phyloP scores from a whole-genome alignment of 495 filamentous ascomycete genomes.

The Aspergillus nanangensis region DNA sequence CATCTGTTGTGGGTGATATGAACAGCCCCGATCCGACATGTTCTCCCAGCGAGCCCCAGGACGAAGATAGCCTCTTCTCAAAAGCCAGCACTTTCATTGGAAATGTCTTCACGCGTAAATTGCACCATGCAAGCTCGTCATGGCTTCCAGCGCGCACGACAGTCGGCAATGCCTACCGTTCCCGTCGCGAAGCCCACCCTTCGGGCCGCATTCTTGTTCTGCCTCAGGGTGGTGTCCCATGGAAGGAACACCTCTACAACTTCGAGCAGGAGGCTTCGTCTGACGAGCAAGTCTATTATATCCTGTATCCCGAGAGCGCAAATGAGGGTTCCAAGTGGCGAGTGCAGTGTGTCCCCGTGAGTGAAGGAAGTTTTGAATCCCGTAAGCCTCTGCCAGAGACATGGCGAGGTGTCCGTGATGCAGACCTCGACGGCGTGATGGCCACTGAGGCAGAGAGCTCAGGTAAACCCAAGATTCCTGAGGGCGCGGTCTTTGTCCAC shows the following conservation, averaged over 20 bases:
- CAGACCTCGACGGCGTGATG: constrained; percentile 67
- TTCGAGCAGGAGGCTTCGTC: constrained; percentile 62
- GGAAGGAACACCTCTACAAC: constrained; percentile 93
- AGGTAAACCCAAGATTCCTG: constrained; percentile 34
- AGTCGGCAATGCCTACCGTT: constrained; percentile 65
- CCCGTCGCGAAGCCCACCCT: constrained; percentile 59
- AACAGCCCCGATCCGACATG: constrained; percentile 54
- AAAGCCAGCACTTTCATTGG: constrained; percentile 77
- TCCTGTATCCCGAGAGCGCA: constrained; percentile 83
- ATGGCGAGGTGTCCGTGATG: constrained; percentile 88
- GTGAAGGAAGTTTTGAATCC: constrained; percentile 80
- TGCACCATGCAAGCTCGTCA: constrained; percentile 48
- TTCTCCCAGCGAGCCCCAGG: constrained; percentile 55
- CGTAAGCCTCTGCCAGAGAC: constrained; percentile 83
- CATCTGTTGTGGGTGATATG: constrained; percentile 75
- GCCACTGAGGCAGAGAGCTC: constrained; percentile 54
- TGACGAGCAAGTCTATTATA: constrained; percentile 62
- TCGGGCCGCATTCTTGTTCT: constrained; percentile 79
- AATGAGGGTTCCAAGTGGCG: constrained; percentile 77
- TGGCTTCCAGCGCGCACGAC: constrained; percentile 87
- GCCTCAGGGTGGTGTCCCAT: constrained; percentile 69
- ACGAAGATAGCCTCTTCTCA: constrained; percentile 77
- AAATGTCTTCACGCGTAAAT: constrained; percentile 72
- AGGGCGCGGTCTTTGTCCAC: constrained; percentile 86
- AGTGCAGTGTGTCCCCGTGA: constrained; percentile 79